Evolutionary conservation across 2,329 filamentous ascomycete species (phyloP), one percentile per base, ranked within the genome.

Genomic region (Elsinoe fawcettii): DNA sequence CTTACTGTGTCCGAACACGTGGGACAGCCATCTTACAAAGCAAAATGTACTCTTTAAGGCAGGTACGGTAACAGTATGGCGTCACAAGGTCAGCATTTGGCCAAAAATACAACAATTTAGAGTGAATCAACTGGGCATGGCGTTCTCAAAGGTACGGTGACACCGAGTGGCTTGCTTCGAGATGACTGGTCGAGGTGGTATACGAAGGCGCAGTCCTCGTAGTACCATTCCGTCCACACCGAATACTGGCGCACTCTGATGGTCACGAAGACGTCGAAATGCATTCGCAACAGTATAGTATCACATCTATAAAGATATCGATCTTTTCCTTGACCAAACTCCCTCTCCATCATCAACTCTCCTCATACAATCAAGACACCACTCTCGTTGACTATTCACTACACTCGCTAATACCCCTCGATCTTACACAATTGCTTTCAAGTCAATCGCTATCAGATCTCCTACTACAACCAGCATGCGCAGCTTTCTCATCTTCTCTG

Each of bases 141-240:
- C 46, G 46, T 32, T 12, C 25, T 11, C 25, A n/a, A 32, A 51
- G 46, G 46, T 36, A 51, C 14, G 46, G 46, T 51, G 18, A 36
- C 46, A 51, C 46, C 30, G n/a, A 32, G 46, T 51, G 46, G 46
- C 46, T 51, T 30, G 34, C 41, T 44, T 11, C 7, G 20, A 46
- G 30, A 51, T 32, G 46, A 51, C 46, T 51, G 46, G 46, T 32
- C 18, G n/a, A 22, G 46, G 46, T 36, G 46, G 25, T 34, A 51
- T 51, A 51, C 46, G 46, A 51, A 18, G 46, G 25, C 46, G 14
- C 46, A 51, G 46, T 20, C 46, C 46, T 46, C 9, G 20, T 5
- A 46, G 20, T 25, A 25, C 41, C 18, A 23, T 18, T 44, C 23
- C 41, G 41, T 44, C 20, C 9, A 44, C 41, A 2, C 41, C 18